phyloP scores from a whole-genome alignment of 2,329 filamentous ascomycete species.

The Teratosphaeria destructans region DNA sequence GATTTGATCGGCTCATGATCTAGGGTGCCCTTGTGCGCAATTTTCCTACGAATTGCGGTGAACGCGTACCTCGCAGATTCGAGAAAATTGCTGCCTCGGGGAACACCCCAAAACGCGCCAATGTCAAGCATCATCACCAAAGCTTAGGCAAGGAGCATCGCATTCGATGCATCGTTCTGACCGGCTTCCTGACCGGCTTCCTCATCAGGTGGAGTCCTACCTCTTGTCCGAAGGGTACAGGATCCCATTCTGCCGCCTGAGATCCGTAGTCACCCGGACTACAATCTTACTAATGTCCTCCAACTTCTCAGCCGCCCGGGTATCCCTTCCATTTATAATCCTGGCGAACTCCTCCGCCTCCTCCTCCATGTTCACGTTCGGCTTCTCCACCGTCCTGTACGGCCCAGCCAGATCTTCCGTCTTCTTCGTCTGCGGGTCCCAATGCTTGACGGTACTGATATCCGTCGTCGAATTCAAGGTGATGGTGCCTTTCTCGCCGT shows the following conservation, averaged over 20 bases:
- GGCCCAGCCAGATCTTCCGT: conserved; percentile 30
- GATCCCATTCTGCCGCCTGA: conserved; percentile 35
- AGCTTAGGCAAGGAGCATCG: neutral
- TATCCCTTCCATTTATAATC: conserved; percentile 32
- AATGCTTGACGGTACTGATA: conserved; percentile 31
- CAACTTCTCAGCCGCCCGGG: conserved; percentile 26
- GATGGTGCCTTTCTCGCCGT: conserved; percentile 38
- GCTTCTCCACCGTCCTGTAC: conserved; percentile 23
- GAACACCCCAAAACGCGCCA: neutral
- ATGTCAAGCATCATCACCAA: neutral
- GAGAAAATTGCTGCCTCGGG: neutral
- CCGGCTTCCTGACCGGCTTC: neutral
- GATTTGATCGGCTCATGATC: neutral
- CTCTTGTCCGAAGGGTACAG: conserved; percentile 29
- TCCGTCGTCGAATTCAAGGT: conserved; percentile 35
- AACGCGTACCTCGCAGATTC: no score
- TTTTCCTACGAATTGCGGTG: no score
- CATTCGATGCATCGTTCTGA: neutral
- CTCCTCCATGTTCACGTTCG: conserved; percentile 36
- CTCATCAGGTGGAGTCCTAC: neutral
- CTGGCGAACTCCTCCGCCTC: conserved; percentile 38
- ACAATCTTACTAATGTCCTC: conserved; percentile 34
- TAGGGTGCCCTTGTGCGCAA: neutral
- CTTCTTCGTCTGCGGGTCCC: conserved; percentile 34
- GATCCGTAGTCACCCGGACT: conserved; percentile 32